Percentiles rank a stretch among this genome's conserved stretches.
Evolutionary conservation across 768 basidiomycete genomes (phyloP).

Genomic region (Tricholoma sp.): DNA sequence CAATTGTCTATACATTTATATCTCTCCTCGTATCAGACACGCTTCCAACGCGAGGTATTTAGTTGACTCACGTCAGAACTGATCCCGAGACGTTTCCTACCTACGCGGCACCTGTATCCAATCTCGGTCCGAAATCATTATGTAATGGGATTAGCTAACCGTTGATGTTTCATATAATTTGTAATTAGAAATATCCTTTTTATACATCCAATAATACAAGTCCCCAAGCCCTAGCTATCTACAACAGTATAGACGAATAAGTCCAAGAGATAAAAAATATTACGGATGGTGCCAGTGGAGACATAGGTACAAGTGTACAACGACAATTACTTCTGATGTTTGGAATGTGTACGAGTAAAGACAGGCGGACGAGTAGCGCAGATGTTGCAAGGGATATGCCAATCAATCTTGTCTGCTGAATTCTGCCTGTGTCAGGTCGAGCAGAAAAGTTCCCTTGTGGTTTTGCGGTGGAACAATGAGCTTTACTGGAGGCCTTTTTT

Average conservation of each 20-base stretch:
- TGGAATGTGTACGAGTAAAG: too few species aligned
- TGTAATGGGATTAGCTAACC: too few species aligned
- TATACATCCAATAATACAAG: not conserved
- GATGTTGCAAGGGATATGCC: too few species aligned
- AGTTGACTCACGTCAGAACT: too few species aligned
- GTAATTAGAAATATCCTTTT: not conserved
- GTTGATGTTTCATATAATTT: not conserved
- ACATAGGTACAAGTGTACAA: not conserved
- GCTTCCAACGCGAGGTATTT: not conserved
- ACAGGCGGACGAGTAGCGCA: not conserved
- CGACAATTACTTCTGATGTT: not conserved
- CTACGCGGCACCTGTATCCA: too few species aligned
- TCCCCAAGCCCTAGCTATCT: too few species aligned
- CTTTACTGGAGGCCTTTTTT: conserved; percentile 52
- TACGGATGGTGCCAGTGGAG: not conserved
- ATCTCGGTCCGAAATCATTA: too few species aligned
- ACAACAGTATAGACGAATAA: not conserved
- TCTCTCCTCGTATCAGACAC: not conserved
- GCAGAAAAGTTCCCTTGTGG: conserved; percentile 62
- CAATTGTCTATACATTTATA: too few species aligned
- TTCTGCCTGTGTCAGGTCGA: conserved; percentile 81
- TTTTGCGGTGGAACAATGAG: conserved; percentile 77
- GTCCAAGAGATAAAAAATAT: not conserved
- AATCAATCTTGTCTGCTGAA: conserved; percentile 61
- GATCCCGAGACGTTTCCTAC: too few species aligned